Evolutionary conservation across 495 filamentous ascomycete species (phyloP).

Genomic region (Penicillium steckii): DNA sequence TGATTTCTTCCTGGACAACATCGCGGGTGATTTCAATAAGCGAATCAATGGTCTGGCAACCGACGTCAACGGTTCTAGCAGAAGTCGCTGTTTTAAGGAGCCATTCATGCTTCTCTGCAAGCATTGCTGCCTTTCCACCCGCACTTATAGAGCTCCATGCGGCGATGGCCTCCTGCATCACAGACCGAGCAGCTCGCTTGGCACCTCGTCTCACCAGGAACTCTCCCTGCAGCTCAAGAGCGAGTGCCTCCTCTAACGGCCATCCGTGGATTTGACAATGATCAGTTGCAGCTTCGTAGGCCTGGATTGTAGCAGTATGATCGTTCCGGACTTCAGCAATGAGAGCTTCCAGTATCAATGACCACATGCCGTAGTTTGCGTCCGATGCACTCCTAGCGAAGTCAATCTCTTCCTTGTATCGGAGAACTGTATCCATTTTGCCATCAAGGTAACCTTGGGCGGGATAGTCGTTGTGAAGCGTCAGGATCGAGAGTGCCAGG

Average conservation of each 20-base stretch:
- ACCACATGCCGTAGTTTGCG: slow-evolving; percentile 80
- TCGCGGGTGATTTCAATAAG: slow-evolving; percentile 52
- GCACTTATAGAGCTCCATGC: slow-evolving; percentile 76
- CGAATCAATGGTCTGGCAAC: slow-evolving; percentile 67
- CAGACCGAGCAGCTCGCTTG: slow-evolving; percentile 68
- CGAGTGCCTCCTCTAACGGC: slow-evolving; percentile 75
- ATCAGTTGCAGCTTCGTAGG: slow-evolving; percentile 76
- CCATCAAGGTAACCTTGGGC: slow-evolving; percentile 49
- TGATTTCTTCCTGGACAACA: slow-evolving; percentile 50
- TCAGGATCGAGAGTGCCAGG: slow-evolving; percentile 63
- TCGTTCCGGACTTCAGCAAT: slow-evolving; percentile 63
- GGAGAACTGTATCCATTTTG: slow-evolving; percentile 52
- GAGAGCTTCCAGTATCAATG: slow-evolving; percentile 70
- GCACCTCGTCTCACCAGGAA: slow-evolving; percentile 71
- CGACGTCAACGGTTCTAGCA: slow-evolving; percentile 62
- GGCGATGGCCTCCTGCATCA: slow-evolving; percentile 69
- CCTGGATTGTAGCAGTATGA: slow-evolving; percentile 58
- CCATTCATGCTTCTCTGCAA: slow-evolving; percentile 70
- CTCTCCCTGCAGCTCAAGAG: slow-evolving; percentile 70
- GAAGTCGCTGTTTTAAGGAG: slow-evolving; percentile 65
- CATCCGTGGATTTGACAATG: slow-evolving; percentile 78
- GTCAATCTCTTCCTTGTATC: slow-evolving; percentile 64
- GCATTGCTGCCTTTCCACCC: slow-evolving; percentile 66
- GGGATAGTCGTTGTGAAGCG: slow-evolving; percentile 57
- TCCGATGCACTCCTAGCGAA: slow-evolving; percentile 66